Percentiles rank a stretch among this genome's conserved stretches.
These are phyloP conservation scores for Citrus maxima DNA, from an alignment of 345 rosid genomes.

Conservation along the genomic window DNA sequence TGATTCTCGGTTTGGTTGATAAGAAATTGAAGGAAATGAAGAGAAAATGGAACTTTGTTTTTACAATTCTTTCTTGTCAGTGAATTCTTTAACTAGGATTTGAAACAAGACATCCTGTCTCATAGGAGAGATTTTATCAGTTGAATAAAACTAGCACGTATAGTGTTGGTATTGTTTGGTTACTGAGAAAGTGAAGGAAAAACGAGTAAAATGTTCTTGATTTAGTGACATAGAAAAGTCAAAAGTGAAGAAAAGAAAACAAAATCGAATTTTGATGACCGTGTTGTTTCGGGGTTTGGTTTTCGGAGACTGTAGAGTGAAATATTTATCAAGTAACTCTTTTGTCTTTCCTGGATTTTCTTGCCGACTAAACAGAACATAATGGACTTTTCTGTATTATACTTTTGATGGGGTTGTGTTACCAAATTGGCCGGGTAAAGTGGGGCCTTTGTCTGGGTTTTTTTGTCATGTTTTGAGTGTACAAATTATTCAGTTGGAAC, in stretches of 20 bases:
- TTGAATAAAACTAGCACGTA: background rate
- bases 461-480: background rate
- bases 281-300: background rate
- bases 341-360: slow-evolving; percentile 2
- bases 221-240: background rate
- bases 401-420: background rate
- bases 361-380: slow-evolving; percentile 15
- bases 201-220: background rate
- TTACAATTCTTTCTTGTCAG: too few relatives aligned
- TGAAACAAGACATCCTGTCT: background rate
- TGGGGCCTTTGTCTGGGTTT: background rate
- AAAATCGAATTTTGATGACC: background rate
- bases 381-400: background rate
- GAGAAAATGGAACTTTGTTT: background rate
- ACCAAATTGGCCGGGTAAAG: slow-evolving; percentile 1
- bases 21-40: slow-evolving; percentile 14
- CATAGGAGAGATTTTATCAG: background rate
- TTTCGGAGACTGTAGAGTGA: background rate
- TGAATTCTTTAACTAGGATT: background rate
- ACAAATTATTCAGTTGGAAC: background rate
- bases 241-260: background rate
- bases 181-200: slow-evolving; percentile 16
- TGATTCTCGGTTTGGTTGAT: slow-evolving; percentile 14
- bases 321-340: background rate
- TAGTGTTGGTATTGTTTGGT: slow-evolving; percentile 2